phyloP scores from a whole-genome alignment of 257 asterid species.

The Nemophila menziesii region DNA sequence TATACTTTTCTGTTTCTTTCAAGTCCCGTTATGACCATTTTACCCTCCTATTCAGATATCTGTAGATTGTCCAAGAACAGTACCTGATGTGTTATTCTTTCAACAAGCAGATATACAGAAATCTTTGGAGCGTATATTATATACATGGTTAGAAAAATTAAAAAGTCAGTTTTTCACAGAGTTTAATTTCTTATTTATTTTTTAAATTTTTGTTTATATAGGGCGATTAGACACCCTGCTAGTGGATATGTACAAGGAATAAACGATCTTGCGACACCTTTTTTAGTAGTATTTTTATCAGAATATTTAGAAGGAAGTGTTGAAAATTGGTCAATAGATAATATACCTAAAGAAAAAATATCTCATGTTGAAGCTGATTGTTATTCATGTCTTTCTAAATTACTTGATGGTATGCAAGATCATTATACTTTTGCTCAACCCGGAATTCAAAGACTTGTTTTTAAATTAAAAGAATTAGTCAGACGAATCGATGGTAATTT shows the following conservation, averaged over 20 bases:
- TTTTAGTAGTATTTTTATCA: slow-evolving; percentile 83
- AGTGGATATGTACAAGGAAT: slow-evolving; percentile 99
- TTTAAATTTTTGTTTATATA: slow-evolving; percentile 15
- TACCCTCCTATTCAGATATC: slow-evolving; percentile 42
- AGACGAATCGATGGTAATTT: slow-evolving; percentile 81
- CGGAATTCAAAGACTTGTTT: slow-evolving; percentile 92
- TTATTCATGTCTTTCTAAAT: slow-evolving; percentile 90
- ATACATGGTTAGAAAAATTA: slow-evolving; percentile 52
- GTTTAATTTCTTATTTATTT: slow-evolving; percentile 8
- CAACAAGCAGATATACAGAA: slow-evolving; percentile 83
- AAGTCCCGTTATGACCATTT: slow-evolving; percentile 7
- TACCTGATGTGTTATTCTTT: slow-evolving; percentile 84
- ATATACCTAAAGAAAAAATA: slow-evolving; percentile 59
- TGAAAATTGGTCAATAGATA: slow-evolving; percentile 61
- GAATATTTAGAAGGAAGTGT: slow-evolving; percentile 71
- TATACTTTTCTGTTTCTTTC: neutral
- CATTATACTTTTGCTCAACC: slow-evolving; percentile 99
- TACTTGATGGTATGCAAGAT: slow-evolving; percentile 98
- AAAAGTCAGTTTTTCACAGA: neutral
- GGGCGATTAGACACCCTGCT: slow-evolving; percentile 98
- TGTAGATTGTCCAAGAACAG: slow-evolving; percentile 98
- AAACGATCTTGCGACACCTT: slow-evolving; percentile 92
- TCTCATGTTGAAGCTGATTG: slow-evolving; percentile 87
- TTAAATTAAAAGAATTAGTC: slow-evolving; percentile 90
- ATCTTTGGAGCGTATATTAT: slow-evolving; percentile 89